phyloP scores from a whole-genome alignment of 257 asterid species.

The Asclepias syriaca region DNA sequence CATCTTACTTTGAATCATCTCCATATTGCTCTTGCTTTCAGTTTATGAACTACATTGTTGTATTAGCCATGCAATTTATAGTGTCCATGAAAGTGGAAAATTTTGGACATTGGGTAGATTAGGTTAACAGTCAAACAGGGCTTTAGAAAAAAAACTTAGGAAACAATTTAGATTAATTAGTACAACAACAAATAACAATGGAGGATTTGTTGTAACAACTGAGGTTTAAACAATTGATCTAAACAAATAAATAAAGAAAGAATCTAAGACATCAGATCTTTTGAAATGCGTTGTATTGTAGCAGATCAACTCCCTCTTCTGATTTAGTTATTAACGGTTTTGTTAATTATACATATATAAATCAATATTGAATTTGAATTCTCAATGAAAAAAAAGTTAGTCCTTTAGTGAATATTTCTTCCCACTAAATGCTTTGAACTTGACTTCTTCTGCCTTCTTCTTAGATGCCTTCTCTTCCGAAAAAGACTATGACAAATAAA shows the following conservation, averaged over 20 bases:
- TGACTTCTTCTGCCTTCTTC: conserved; percentile 9
- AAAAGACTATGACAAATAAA: neutral
- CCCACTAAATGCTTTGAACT: conserved; percentile 33
- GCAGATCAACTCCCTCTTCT: conserved; percentile 10
- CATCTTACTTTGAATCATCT: conserved; percentile 8
- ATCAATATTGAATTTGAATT: too few relatives aligned
- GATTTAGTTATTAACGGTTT: conserved; percentile 9
- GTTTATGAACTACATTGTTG: neutral
- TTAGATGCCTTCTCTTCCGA: conserved; percentile 19
- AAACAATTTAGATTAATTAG: neutral
- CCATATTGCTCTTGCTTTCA: conserved; percentile 9
- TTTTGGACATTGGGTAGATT: neutral
- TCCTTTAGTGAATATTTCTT: conserved; percentile 32
- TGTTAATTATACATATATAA: too few relatives aligned
- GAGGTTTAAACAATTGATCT: neutral
- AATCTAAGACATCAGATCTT: neutral
- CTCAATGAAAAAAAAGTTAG: neutral
- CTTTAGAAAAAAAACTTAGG: neutral
- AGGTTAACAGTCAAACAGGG: neutral
- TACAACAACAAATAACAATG: neutral
- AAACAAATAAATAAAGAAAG: neutral
- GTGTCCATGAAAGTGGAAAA: neutral
- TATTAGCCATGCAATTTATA: conserved; percentile 1
- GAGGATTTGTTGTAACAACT: conserved; percentile 8
- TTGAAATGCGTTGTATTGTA: neutral